Evolutionary conservation across 106 monocot genomes (phyloP), one percentile per base, ranked within the genome.

Genomic region (Narthecium ossifragum): DNA sequence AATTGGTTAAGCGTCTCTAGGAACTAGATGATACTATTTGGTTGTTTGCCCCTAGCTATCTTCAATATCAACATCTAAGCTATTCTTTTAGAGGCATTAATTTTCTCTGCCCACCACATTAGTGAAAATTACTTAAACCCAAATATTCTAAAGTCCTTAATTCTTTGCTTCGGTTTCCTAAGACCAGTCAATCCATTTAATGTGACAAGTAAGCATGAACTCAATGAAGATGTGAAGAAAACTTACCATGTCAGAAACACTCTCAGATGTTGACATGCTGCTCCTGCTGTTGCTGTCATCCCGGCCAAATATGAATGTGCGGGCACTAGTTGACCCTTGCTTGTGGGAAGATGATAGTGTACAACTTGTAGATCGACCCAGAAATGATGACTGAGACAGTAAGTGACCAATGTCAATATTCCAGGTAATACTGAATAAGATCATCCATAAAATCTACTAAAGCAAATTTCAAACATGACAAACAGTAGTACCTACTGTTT

Each of bases 221-320:
- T n/a, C n/a, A n/a, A n/a, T n/a, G n/a, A n/a, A n/a, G n/a, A n/a
- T n/a, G n/a, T n/a, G n/a, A 49, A 34, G 28, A 21, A 12, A 38
- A 13, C 39, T 70, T 62, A 90, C 90, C 80, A 26, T 63, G 56
- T 83, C 75, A 61, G 75, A 34, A 66, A 65, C n/a, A 26, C 31
- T 87, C 22, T 90, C 86, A 33, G 80, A 61, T 60, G 71, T 38
- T 57, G 76, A 62, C 10, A 73, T 36, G 18, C 53, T 56, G 50
- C 80, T 72, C 70, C 80, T 81, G 67, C 90, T 87, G 59, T 76
- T 96, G 73, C 91, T 98, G 57, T 87, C 98, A 68, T 98, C 98
- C 43, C 98, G 81, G 26, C 80, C 81, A 85, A 98, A 98, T 57
- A 98, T 69, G 58, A 76, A 98, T 55, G 98, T 57, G 21, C 70